Conservation (phyloP, 2,329 filamentous ascomycete genomes). For the Thelonectria olida region DNA sequence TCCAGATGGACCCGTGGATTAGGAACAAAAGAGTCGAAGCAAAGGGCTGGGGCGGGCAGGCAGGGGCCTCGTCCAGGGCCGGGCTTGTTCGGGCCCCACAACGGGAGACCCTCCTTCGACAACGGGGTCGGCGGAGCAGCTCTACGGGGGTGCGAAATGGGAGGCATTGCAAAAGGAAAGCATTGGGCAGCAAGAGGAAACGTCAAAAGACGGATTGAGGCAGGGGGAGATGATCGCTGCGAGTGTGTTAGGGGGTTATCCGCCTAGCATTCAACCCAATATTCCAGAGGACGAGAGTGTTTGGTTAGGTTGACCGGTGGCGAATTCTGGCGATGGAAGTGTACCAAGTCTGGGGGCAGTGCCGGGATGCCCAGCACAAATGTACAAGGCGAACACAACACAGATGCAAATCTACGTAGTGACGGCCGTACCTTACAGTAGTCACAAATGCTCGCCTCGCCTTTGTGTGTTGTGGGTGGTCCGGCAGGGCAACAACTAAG, state of each 20-base stretch:
- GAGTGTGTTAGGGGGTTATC: neutral
- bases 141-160: neutral
- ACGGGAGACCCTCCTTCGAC: neutral
- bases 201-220: neutral
- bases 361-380: neutral
- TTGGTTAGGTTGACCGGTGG: neutral
- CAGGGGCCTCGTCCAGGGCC: constrained; percentile 29
- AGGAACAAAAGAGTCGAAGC: neutral
- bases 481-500: neutral
- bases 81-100: neutral
- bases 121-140: constrained; percentile 19
- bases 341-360: constrained; percentile 26
- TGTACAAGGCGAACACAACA: constrained; percentile 21
- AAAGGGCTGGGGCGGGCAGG: constrained; percentile 32
- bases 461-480: neutral
- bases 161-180: constrained; percentile 28
- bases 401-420: neutral
- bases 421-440: neutral
- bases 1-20: neutral
- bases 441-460: neutral
- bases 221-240: neutral
- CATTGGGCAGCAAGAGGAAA: constrained; percentile 36
- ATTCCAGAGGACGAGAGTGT: neutral
- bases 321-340: neutral
- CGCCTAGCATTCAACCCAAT: neutral